These are phyloP conservation scores for Sphagnum tenellum DNA, from an alignment of 225 moss, liverwort and hornwort species.

Conservation along the genomic window DNA sequence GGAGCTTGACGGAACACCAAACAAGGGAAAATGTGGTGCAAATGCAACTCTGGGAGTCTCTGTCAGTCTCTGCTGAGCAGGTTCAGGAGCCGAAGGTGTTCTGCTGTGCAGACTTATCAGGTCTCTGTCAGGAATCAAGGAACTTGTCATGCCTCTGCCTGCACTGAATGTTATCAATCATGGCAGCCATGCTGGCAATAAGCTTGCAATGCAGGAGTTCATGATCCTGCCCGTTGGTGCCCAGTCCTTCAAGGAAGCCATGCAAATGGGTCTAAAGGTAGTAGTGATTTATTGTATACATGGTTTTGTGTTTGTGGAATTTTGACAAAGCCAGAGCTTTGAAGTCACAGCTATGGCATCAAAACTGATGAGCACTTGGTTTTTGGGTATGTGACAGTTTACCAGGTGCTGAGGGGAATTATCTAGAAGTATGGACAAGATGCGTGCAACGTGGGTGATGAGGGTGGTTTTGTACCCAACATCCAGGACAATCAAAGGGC, in stretches of 20 bases:
- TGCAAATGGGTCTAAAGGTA: slow-evolving; percentile 56
- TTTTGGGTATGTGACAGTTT: slow-evolving; percentile 31
- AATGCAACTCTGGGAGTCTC: slow-evolving; percentile 52
- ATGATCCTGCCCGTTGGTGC: slow-evolving; percentile 56
- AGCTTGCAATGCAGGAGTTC: slow-evolving; percentile 61
- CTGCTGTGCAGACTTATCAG: slow-evolving; percentile 46
- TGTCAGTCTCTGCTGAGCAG: slow-evolving; percentile 41
- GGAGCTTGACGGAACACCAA: slow-evolving; percentile 48
- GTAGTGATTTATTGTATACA: neutral
- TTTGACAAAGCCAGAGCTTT: too few species aligned
- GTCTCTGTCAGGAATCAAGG: slow-evolving; percentile 35
- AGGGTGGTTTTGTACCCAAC: slow-evolving; percentile 92
- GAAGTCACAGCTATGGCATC: too few species aligned
- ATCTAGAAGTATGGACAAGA: slow-evolving; percentile 89
- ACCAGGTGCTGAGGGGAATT: slow-evolving; percentile 72
- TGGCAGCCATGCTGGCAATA: slow-evolving; percentile 51
- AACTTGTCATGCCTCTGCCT: slow-evolving; percentile 55
- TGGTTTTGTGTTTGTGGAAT: neutral
- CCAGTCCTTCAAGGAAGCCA: slow-evolving; percentile 43
- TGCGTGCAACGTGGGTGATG: slow-evolving; percentile 88
- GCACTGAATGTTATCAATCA: slow-evolving; percentile 56
- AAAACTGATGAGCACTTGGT: neutral
- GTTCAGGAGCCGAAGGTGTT: slow-evolving; percentile 39
- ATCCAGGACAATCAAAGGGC: slow-evolving; percentile 94
- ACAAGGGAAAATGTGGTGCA: slow-evolving; percentile 41